These are phyloP conservation scores for Mucor racemosus DNA, from an alignment of 371 early-diverging fungal species.

Conservation along the genomic window DNA sequence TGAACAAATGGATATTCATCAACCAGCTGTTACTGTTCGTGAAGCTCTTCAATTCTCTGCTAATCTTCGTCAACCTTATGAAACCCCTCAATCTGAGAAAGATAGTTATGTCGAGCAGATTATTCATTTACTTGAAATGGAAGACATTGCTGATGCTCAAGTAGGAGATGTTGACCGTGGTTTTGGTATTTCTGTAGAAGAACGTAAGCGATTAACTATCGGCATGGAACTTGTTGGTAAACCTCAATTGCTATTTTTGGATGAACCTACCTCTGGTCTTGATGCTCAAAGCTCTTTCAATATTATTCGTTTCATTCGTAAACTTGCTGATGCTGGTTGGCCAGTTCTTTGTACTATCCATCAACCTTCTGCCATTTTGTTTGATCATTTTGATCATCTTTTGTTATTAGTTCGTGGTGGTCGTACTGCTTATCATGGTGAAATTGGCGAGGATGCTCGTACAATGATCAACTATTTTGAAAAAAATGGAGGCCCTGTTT, in stretches of 20 bases:
- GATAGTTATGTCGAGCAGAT: conserved; percentile 65
- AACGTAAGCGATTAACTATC: conserved; percentile 69
- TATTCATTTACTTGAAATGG: conserved; percentile 63
- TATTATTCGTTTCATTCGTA: conserved; percentile 66
- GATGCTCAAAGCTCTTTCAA: conserved; percentile 73
- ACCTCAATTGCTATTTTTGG: conserved; percentile 76
- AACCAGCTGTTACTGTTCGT: conserved; percentile 62
- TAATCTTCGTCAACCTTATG: conserved; percentile 59
- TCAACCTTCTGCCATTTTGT: conserved; percentile 67
- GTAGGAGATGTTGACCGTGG: conserved; percentile 50
- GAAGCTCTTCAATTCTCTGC: conserved; percentile 75
- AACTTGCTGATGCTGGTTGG: conserved; percentile 60
- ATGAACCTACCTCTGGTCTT: conserved; percentile 82
- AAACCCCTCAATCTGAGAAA: conserved; percentile 57
- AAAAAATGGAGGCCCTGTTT: conserved; percentile 60
- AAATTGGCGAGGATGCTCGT: conserved; percentile 60
- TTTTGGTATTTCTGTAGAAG: conserved; percentile 63
- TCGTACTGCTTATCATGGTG: conserved; percentile 78
- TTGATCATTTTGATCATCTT: conserved; percentile 67
- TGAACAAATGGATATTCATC: conserved; percentile 80
- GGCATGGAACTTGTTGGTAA: conserved; percentile 73
- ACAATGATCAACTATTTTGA: conserved; percentile 68
- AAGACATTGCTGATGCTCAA: conserved; percentile 54
- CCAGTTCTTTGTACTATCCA: conserved; percentile 68
- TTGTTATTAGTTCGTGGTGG: conserved; percentile 75